Evolutionary conservation across 192 early-diverging fungal genomes (phyloP), one percentile per base, ranked within the genome.

Genomic region (Linnemannia hyalina): DNA sequence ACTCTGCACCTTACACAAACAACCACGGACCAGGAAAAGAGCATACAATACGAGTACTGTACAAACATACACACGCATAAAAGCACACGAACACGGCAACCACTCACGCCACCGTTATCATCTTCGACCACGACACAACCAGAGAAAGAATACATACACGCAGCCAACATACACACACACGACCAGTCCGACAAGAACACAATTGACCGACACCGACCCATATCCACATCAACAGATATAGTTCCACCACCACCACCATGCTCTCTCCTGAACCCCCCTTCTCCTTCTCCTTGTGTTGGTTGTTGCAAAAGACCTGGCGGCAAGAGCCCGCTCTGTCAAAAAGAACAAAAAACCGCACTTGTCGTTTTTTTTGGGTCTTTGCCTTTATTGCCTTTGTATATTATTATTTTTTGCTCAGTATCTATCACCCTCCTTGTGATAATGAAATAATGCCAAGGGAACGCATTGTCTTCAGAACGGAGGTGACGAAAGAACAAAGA

Each of bases 111-210:
- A 65, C 60, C 60, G 11, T 65, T 29, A 60, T 65, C 26, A 60
- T 65, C 26, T 13, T 26, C 3, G n/a, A 65, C 26, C 29, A 65
- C 29, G 60, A 65, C 60, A 32, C 60, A 57, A 57, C 55, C 55
- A 57, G 15, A 65, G 60, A 65, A 65, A 65, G 60, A 65, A 65
- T 26, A 65, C 49, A 65, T 65, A 65, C 60, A 65, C 2, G 11
- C 11, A 23, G 3, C 29, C 35, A 35, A 35, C 35, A n/a, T 23
- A 29, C 3, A 32, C 60, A 65, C 60, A 65, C 60, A 65, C 26
- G 3, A 65, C 60, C 49, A 20, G 49, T 26, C 23, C 26, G 13
- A 26, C n/a, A 65, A 32, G 29, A 3, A 32, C n/a, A 32, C 29
- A 32, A 32, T 15, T 8, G 29, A 65, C 60, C 26, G 60, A 65